These are phyloP conservation scores for Botrytis sinoallii DNA, from an alignment of 2,329 filamentous ascomycete species.

Conservation along the genomic window DNA sequence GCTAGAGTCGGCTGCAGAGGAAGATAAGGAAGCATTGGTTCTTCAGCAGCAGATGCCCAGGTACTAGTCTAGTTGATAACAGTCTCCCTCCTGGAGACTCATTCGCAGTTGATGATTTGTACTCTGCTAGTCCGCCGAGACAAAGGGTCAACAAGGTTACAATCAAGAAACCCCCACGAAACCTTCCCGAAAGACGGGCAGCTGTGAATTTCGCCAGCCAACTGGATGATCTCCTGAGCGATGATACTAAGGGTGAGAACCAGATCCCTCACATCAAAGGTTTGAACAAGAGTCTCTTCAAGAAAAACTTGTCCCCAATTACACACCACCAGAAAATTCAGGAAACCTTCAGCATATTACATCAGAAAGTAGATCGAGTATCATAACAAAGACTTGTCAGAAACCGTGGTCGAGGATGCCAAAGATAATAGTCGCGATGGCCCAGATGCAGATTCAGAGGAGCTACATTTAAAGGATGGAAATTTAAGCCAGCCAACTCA, in stretches of 20 bases:
- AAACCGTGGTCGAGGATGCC: background rate
- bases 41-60: slow-evolving; percentile 13
- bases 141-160: background rate
- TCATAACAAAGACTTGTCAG: background rate
- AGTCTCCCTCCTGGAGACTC: background rate
- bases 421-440: background rate
- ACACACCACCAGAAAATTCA: background rate
- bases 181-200: background rate
- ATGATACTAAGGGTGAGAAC: background rate
- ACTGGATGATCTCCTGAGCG: slow-evolving; percentile 6
- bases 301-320: background rate
- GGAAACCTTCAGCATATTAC: background rate
- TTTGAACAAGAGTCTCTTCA: background rate
- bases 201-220: background rate
- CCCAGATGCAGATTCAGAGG: background rate
- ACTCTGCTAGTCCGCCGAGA: slow-evolving; percentile 14
- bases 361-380: background rate
- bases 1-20: background rate
- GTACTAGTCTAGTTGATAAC: background rate
- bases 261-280: background rate
- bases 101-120: slow-evolving; percentile 3
- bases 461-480: background rate
- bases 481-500: background rate
- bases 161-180: background rate
- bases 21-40: slow-evolving; percentile 1